These are phyloP conservation scores for Amanita inopinata DNA, from an alignment of 768 basidiomycete species.

Conservation along the genomic window DNA sequence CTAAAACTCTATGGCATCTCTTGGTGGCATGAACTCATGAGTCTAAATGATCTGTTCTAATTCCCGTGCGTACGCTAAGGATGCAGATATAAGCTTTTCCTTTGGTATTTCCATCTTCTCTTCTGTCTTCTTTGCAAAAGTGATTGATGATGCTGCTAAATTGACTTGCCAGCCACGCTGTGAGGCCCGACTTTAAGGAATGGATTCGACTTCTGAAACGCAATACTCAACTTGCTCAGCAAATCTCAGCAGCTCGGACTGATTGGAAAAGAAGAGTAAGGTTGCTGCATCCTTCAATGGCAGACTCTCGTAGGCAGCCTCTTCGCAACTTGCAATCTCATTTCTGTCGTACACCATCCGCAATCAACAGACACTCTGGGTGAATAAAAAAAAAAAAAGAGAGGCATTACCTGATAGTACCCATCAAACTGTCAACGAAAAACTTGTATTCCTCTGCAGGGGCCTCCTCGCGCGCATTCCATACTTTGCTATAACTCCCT, in stretches of 20 bases:
- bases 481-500: constrained; percentile 95
- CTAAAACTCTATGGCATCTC: too few species aligned
- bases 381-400: not conserved
- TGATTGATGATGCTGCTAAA: constrained; percentile 56
- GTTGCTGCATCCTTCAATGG: constrained; percentile 86
- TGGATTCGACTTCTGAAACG: constrained; percentile 17
- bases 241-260: constrained; percentile 74
- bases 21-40: constrained; percentile 29
- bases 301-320: constrained; percentile 85
- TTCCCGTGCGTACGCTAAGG: constrained; percentile 75
- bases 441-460: constrained; percentile 92
- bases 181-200: too few species aligned
- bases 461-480: constrained; percentile 88
- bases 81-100: constrained; percentile 69
- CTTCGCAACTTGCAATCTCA: constrained; percentile 96
- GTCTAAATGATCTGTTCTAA: constrained; percentile 82
- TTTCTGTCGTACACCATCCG: constrained; percentile 42
- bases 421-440: constrained; percentile 89
- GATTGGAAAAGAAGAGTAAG: constrained; percentile 82
- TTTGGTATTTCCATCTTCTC: constrained; percentile 82
- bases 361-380: too few species aligned
- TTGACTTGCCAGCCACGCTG: constrained; percentile 35
- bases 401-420: constrained; percentile 70
- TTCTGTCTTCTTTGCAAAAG: constrained; percentile 73
- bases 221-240: constrained; percentile 51